These are phyloP conservation scores for Magnusiomyces tetraspermus DNA, from an alignment of 1,139 yeast species.

Conservation along the genomic window DNA sequence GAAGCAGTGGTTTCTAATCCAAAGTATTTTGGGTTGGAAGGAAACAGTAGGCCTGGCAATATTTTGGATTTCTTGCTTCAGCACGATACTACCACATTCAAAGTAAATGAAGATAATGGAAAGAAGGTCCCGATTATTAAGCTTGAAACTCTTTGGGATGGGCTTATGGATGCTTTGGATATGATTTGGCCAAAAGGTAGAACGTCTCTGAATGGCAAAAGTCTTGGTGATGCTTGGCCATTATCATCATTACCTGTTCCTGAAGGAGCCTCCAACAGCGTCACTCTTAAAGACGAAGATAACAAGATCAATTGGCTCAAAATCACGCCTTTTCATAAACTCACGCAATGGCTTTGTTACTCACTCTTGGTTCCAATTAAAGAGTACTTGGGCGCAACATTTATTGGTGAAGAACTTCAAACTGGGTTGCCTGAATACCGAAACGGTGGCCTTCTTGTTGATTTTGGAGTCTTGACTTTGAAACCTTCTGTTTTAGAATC, in stretches of 20 bases:
- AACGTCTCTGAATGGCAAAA: constrained; percentile 38
- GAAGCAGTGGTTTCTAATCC: constrained; percentile 33
- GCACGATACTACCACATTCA: constrained; percentile 16
- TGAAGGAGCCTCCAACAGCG: too few species aligned
- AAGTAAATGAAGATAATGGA: not conserved
- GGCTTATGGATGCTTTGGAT: constrained; percentile 42
- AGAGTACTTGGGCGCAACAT: constrained; percentile 35
- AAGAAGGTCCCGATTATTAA: constrained; percentile 28
- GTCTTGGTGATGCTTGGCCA: constrained; percentile 54
- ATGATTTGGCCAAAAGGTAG: constrained; percentile 56
- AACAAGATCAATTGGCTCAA: constrained; percentile 21
- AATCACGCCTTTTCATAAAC: constrained; percentile 50
- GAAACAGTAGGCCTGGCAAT: constrained; percentile 45
- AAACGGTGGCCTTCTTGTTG: constrained; percentile 52
- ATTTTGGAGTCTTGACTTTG: constrained; percentile 40
- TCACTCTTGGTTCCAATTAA: constrained; percentile 46
- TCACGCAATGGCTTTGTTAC: constrained; percentile 55
- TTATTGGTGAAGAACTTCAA: constrained; percentile 38
- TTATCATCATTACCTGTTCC: constrained; percentile 30
- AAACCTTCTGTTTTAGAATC: constrained; percentile 33
- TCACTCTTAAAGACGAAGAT: not conserved
- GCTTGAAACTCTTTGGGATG: constrained; percentile 41
- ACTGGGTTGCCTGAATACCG: constrained; percentile 58
- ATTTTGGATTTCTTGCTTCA: constrained; percentile 39
- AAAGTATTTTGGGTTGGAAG: constrained; percentile 35